Conservation (phyloP, 208 protist genomes). For the Trypanosoma grayi region DNA sequence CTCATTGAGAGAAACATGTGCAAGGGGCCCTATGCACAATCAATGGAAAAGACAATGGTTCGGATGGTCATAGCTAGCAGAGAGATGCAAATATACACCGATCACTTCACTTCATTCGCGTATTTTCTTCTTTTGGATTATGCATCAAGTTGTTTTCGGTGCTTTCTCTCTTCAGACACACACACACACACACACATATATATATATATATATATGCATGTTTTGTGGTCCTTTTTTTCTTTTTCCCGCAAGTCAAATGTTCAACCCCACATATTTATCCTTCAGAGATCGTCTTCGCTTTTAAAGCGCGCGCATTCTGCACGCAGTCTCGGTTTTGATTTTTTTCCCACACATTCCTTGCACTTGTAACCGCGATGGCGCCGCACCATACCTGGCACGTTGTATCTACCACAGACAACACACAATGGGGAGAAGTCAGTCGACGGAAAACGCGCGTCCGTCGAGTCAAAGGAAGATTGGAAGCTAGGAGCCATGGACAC, state of each 20-base stretch:
- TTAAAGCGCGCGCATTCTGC: slow-evolving; percentile 13
- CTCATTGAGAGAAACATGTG: no score
- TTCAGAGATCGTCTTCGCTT: slow-evolving; percentile 1
- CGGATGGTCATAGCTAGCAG: no score
- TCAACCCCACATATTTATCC: background rate
- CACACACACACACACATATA: background rate
- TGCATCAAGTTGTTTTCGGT: background rate
- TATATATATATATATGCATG: background rate
- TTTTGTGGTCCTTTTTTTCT: background rate
- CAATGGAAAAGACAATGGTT: no score
- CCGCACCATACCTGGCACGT: slow-evolving; percentile 62
- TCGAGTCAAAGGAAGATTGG: slow-evolving; percentile 2
- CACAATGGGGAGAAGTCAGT: slow-evolving; percentile 41
- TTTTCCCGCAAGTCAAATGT: background rate
- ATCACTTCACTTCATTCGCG: background rate
- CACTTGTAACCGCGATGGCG: slow-evolving; percentile 85
- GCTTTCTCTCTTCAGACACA: no score
- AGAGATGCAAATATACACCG: background rate
- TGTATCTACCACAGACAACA: slow-evolving; percentile 84
- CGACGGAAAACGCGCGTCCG: background rate
- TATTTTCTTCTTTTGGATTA: background rate
- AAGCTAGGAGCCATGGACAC: slow-evolving; percentile 6
- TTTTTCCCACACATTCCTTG: slow-evolving; percentile 83
- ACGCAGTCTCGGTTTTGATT: slow-evolving; percentile 59
- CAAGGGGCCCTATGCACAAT: no score